Conservation (phyloP, 2,329 filamentous ascomycete species). For the Stagonosporopsis chrysanthemi region DNA sequence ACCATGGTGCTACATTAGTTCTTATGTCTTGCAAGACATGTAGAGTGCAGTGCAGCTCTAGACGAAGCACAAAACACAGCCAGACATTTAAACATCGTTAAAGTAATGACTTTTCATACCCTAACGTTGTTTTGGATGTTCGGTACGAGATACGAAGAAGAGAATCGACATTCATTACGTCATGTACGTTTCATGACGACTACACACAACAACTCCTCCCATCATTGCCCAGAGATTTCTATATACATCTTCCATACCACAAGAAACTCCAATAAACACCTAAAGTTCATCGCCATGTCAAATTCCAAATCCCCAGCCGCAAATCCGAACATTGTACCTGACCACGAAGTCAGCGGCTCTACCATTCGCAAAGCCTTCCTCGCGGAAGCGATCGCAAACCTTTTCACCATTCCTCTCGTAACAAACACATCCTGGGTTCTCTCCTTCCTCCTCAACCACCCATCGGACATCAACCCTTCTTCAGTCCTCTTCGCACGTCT, state of each 20-base stretch:
- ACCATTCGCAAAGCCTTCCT: constrained; percentile 40
- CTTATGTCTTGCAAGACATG: not conserved
- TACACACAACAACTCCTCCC: not conserved
- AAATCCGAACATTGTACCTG: constrained; percentile 28
- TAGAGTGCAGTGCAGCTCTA: not conserved
- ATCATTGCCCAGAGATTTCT: not conserved
- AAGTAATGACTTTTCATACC: not conserved
- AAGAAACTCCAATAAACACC: not conserved
- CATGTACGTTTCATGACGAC: constrained; percentile 14
- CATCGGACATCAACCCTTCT: constrained; percentile 32
- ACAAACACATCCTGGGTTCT: constrained; percentile 33
- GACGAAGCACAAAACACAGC: not conserved
- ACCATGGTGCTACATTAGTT: not conserved
- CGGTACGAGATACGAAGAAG: not conserved
- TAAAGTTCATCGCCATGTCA: not conserved
- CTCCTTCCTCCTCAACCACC: constrained; percentile 29
- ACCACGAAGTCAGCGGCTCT: constrained; percentile 23
- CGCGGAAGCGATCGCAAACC: constrained; percentile 36
- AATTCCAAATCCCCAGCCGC: constrained; percentile 30
- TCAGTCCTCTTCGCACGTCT: constrained; percentile 36
- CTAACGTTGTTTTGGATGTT: not conserved
- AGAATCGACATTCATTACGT: not conserved
- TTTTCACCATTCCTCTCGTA: constrained; percentile 37
- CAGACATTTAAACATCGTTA: not conserved
- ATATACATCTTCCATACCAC: not conserved